Evolutionary conservation across 305 asterid genomes (phyloP), one percentile per base, ranked within the genome.

Genomic region (Fraxinus nigra): DNA sequence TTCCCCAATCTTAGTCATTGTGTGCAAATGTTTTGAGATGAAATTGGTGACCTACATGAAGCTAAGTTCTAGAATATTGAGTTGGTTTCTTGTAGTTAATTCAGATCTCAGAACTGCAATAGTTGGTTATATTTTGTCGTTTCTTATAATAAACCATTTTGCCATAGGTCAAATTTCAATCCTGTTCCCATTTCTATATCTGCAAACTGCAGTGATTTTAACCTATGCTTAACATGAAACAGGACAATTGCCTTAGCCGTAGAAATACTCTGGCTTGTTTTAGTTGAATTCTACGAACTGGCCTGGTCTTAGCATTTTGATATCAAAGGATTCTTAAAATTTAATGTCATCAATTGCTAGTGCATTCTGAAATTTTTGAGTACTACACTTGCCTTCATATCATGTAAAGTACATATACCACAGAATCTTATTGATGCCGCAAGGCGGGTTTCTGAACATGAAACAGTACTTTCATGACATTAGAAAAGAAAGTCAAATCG

Each of bases 191-290:
- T 67, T 67, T 67, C 37, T 37, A 10, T 28, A 28, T 28, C 37
- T 67, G 35, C 74, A 28, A 28, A 10, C 20, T 28, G 74, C 74
- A 26, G 37, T 67, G 35, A 67, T 67, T 67, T 67, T 67, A 24
- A 4, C 7, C 20, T 28, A 28, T 67, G 74, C 74, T 9, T 26
- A 67, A 28, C 9, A 28, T 67, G 24, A 5, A 10, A 22, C 33
- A 2, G 70, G 34, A 65, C 34, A 65, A 65, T 22, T 26, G 14
- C 35, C 0, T 4, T 7, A 67, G 37, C 74, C 8, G 9, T 43
- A 34, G 76, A 75, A 65, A 75, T 80, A 54, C 34, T 59, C 69
- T 63, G 70, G 67, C 43, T 81, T 65, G 72, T 74, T 33, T 72
- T 46, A 78, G 54, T 76, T 63, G 1, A 30, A 78, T n/a, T 20